phyloP scores from a whole-genome alignment of 1,284 basidiomycete genomes.

The Cryptococcus neoformans region DNA sequence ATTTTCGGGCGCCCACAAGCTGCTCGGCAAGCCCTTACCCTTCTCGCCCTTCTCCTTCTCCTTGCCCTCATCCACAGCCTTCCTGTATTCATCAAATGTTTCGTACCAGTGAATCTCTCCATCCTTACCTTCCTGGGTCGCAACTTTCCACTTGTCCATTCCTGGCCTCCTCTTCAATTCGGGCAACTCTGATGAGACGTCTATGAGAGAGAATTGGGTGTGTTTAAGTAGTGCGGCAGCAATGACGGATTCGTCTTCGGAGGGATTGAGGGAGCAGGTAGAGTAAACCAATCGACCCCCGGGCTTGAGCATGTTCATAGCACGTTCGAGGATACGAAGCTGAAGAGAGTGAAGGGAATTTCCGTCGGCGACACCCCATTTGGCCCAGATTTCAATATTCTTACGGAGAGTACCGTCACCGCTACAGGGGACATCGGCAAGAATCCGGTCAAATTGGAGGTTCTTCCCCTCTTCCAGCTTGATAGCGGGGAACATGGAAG shows the following conservation, averaged over 20 bases:
- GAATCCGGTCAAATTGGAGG: conserved; percentile 85
- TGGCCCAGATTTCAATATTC: conserved; percentile 93
- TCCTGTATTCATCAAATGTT: conserved; percentile 31
- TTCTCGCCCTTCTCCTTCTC: conserved; percentile 35
- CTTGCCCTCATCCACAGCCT: conserved; percentile 20
- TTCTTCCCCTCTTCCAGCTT: conserved; percentile 50
- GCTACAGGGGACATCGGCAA: conserved; percentile 94
- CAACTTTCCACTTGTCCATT: conserved; percentile 69
- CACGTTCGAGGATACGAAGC: conserved; percentile 84
- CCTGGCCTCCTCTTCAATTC: conserved; percentile 72
- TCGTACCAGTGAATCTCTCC: conserved; percentile 33
- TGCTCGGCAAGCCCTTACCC: conserved; percentile 58
- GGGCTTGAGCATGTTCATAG: conserved; percentile 82
- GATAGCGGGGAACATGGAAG: conserved; percentile 79
- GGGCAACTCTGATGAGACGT: conserved; percentile 69
- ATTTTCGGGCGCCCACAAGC: conserved; percentile 77
- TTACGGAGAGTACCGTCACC: conserved; percentile 97
- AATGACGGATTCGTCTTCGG: conserved; percentile 97
- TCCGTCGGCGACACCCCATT: conserved; percentile 61
- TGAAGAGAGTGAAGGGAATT: conserved; percentile 63
- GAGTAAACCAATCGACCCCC: conserved; percentile 95
- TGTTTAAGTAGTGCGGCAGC: conserved; percentile 73
- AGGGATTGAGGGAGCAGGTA: conserved; percentile 95
- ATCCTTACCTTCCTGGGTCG: conserved; percentile 21
- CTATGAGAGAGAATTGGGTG: conserved; percentile 74